phyloP scores from a whole-genome alignment of 805 yeast species.

The Monosporozyma unispora region DNA sequence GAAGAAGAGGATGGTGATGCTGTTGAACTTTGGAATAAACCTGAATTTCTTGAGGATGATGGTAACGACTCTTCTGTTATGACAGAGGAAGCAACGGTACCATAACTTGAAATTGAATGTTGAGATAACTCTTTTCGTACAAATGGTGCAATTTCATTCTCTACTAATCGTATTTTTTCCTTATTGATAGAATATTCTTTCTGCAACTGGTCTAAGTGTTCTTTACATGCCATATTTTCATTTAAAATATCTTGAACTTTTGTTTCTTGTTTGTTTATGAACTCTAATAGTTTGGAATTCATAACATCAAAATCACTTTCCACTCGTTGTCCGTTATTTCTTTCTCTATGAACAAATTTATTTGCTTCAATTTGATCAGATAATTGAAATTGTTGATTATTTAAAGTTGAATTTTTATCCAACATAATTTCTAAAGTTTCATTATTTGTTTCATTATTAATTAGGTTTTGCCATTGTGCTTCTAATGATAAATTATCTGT shows the following conservation, averaged over 20 bases:
- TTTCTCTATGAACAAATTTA: conserved; percentile 7
- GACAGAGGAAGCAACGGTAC: not conserved
- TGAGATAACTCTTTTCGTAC: not conserved
- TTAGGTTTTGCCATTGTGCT: not conserved
- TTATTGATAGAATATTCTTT: not conserved
- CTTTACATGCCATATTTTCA: conserved; percentile 5
- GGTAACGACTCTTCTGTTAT: not conserved
- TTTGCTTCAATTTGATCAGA: not conserved
- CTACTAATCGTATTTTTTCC: not conserved
- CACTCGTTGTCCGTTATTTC: conserved; percentile 7
- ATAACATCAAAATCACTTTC: conserved; percentile 13
- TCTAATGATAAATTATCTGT: not conserved
- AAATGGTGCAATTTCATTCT: not conserved
- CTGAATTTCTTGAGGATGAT: not conserved
- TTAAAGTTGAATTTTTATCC: not conserved
- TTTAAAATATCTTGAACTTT: conserved; percentile 11
- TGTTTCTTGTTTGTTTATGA: conserved; percentile 12
- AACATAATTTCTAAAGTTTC: not conserved
- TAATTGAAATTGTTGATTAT: not conserved
- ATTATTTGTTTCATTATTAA: not conserved
- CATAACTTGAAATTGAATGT: not conserved
- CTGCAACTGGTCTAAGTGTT: not conserved
- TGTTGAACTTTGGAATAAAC: not conserved
- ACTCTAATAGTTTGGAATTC: conserved; percentile 17
- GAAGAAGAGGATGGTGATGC: not conserved